phyloP scores from a whole-genome alignment of 2,329 filamentous ascomycete genomes.

The Fusarium dlaminii region DNA sequence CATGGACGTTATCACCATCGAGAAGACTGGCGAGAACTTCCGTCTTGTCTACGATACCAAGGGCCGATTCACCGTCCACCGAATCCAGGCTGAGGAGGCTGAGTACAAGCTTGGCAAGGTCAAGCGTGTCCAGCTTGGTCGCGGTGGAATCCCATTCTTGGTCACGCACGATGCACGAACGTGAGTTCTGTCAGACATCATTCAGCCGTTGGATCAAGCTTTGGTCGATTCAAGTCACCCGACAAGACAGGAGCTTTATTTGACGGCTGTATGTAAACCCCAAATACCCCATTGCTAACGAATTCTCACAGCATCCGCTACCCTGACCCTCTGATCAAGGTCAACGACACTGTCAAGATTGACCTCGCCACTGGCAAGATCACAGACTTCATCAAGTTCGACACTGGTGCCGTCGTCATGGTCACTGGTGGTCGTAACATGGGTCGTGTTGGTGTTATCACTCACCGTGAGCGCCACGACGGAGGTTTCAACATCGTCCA shows the following conservation, averaged over 20 bases:
- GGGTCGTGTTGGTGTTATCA: slow-evolving; percentile 99
- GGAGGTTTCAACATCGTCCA: slow-evolving; percentile 99
- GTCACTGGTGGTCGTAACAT: slow-evolving; percentile 99
- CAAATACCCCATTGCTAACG: slow-evolving; percentile 52
- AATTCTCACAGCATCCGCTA: slow-evolving; percentile 84
- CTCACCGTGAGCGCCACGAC: slow-evolving; percentile 99
- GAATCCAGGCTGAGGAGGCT: slow-evolving; percentile 98
- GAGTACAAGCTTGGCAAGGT: slow-evolving; percentile 99
- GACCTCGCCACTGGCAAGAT: slow-evolving; percentile 98
- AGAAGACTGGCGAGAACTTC: slow-evolving; percentile 99
- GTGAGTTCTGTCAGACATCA: slow-evolving; percentile 98
- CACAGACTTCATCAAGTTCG: slow-evolving; percentile 97
- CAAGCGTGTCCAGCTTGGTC: slow-evolving; percentile 99
- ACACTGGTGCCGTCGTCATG: slow-evolving; percentile 98
- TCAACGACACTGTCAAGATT: slow-evolving; percentile 99
- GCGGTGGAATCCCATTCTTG: slow-evolving; percentile 99
- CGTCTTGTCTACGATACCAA: slow-evolving; percentile 99
- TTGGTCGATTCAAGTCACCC: slow-evolving; percentile 72
- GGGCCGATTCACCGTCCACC: slow-evolving; percentile 99
- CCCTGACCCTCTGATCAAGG: slow-evolving; percentile 97
- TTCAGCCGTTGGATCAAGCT: slow-evolving; percentile 99
- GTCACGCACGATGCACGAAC: slow-evolving; percentile 99
- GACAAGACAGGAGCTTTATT: slow-evolving; percentile 51
- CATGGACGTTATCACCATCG: slow-evolving; percentile 99
- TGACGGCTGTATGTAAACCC: slow-evolving; percentile 64